These are phyloP conservation scores for Leptographium procerum DNA, from an alignment of 2,329 filamentous ascomycete genomes.

Conservation along the genomic window DNA sequence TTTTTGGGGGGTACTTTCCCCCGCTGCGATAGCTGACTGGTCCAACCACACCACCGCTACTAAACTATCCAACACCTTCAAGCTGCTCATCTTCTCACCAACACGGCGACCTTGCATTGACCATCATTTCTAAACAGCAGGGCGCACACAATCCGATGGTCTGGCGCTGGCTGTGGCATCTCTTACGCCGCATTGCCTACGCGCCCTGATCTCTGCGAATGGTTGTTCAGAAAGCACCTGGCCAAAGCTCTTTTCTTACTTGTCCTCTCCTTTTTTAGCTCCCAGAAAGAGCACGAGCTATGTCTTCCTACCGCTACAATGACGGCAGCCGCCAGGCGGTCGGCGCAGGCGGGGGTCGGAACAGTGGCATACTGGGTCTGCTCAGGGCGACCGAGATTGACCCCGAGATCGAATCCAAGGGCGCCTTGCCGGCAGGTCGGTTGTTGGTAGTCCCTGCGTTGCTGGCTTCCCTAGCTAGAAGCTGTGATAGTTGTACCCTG, in stretches of 20 bases:
- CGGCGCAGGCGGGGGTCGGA: conserved; percentile 21
- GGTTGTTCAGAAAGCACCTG: not conserved
- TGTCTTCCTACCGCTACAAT: conserved; percentile 12
- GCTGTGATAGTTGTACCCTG: not conserved
- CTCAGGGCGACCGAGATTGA: conserved; percentile 62
- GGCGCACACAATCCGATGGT: not conserved
- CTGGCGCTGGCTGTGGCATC: not conserved
- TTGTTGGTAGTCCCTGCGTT: not conserved
- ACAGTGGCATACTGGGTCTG: conserved; percentile 54
- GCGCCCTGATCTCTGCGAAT: not conserved
- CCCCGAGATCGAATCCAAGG: conserved; percentile 56
- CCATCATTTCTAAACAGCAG: not conserved
- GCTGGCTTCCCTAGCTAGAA: not conserved
- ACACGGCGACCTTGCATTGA: not conserved
- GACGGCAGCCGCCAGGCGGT: conserved; percentile 22
- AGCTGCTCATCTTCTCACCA: not conserved
- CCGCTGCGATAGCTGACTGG: not conserved
- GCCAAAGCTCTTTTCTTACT: not conserved
- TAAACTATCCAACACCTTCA: not conserved
- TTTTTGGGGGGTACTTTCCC: not conserved
- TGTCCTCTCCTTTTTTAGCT: not conserved
- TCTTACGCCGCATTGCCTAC: not conserved
- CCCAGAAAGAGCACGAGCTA: not conserved
- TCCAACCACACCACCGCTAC: not conserved
- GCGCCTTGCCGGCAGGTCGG: conserved; percentile 71